A percentile compares a stretch with the other conserved stretches of the same genome.
Evolutionary conservation across 208 protist genomes (phyloP).

Genomic region (Leishmania aethiopica): DNA sequence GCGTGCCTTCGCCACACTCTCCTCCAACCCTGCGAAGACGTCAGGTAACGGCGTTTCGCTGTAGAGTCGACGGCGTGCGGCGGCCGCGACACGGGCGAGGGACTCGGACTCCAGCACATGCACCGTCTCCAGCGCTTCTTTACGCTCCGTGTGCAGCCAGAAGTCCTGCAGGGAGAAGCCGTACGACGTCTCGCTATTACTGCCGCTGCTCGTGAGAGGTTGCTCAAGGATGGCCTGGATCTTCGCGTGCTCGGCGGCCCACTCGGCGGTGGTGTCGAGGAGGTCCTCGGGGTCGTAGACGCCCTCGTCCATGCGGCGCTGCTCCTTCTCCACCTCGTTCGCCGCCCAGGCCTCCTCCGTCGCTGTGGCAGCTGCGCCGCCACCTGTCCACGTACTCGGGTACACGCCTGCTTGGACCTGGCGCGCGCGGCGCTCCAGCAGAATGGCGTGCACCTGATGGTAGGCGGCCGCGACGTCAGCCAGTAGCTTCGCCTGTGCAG

Average conservation of each 20-base stretch:
- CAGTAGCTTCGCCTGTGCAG: slow-evolving; percentile 44
- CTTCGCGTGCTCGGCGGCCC: slow-evolving; percentile 63
- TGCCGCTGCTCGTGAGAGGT: slow-evolving; percentile 19
- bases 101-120: slow-evolving; percentile 69
- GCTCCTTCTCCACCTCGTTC: slow-evolving; percentile 55
- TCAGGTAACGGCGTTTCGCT: slow-evolving; percentile 27
- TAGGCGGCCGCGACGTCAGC: slow-evolving; percentile 48
- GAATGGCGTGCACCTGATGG: slow-evolving; percentile 49
- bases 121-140: slow-evolving; percentile 77
- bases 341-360: slow-evolving; percentile 48
- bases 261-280: slow-evolving; percentile 64
- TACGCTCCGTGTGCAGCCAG: slow-evolving; percentile 77
- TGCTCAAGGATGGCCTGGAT: slow-evolving; percentile 52
- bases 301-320: slow-evolving; percentile 58
- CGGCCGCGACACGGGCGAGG: slow-evolving; percentile 53
- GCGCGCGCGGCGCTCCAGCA: slow-evolving; percentile 42
- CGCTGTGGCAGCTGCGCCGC: slow-evolving; percentile 24
- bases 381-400: slow-evolving; percentile 21
- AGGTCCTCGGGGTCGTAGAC: slow-evolving; percentile 80
- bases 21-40: slow-evolving; percentile 50
- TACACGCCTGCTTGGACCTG: slow-evolving; percentile 45
- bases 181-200: slow-evolving; percentile 23
- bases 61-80: slow-evolving; percentile 59
- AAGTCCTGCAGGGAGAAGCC: slow-evolving; percentile 70
- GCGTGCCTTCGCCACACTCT: slow-evolving; percentile 50